A percentile compares a stretch with the other conserved stretches of the same genome.
phyloP scores from a whole-genome alignment of 1,139 yeast species.

The Debaryomyces sp. region DNA sequence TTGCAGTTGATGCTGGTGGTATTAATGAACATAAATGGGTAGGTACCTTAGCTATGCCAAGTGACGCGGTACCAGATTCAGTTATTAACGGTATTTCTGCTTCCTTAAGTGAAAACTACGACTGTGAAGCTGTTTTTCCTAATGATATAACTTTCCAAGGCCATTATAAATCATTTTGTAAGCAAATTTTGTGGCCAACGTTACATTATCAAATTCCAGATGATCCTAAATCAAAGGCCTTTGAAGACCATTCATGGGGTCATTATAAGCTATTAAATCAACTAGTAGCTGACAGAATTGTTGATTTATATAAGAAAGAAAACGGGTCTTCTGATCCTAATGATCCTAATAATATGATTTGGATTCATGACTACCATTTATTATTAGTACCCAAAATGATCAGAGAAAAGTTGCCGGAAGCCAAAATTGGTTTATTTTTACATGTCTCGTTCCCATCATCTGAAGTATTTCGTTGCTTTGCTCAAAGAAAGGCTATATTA shows the following conservation, averaged over 20 bases:
- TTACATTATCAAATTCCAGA: conserved; percentile 96
- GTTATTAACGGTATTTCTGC: conserved; percentile 54
- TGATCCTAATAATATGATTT: conserved; percentile 56
- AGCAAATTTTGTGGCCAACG: conserved; percentile 95
- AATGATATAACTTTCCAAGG: conserved; percentile 83
- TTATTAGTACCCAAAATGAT: conserved; percentile 86
- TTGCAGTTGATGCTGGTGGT: conserved; percentile 55
- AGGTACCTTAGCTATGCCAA: conserved; percentile 90
- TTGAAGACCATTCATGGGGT: conserved; percentile 94
- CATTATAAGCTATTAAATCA: conserved; percentile 78
- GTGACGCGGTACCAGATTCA: conserved; percentile 68
- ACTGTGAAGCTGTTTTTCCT: conserved; percentile 70
- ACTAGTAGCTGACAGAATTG: conserved; percentile 74
- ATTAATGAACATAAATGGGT: conserved; percentile 67
- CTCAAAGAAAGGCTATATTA: conserved; percentile 76
- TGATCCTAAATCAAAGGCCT: conserved; percentile 89
- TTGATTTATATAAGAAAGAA: conserved; percentile 57
- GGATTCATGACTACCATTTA: conserved; percentile 95
- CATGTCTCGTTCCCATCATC: conserved; percentile 96
- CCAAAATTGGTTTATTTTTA: conserved; percentile 87
- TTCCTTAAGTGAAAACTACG: conserved; percentile 47
- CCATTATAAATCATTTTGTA: conserved; percentile 87
- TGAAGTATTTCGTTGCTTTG: conserved; percentile 92
- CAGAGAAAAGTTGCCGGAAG: conserved; percentile 72
- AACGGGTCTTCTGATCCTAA: conserved; percentile 48